phyloP scores from a whole-genome alignment of 169 alveolate species.

The Toxoplasma gondii region DNA sequence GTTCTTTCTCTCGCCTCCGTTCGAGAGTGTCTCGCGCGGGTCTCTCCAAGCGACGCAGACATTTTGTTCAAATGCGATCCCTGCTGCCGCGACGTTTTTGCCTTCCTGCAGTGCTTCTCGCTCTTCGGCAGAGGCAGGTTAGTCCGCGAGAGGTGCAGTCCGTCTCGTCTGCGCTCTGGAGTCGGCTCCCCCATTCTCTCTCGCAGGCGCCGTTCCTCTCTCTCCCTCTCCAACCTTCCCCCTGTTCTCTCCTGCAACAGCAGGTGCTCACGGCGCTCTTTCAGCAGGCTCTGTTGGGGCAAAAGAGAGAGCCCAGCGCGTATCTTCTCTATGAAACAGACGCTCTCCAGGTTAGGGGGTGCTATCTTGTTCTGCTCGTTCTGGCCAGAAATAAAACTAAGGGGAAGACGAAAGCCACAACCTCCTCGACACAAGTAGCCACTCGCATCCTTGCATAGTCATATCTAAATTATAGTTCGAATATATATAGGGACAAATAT shows the following conservation, averaged over 20 bases:
- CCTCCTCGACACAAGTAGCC: no score
- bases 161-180: background rate
- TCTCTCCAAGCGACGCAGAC: no score
- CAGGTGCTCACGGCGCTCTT: background rate
- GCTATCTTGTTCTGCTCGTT: no score
- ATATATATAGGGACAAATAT: no score
- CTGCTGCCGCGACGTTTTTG: no score
- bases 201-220: background rate
- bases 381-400: no score
- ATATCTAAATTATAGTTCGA: no score
- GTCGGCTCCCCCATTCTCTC: background rate
- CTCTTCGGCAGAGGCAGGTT: background rate
- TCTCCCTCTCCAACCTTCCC: slow-evolving; percentile 16
- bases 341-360: background rate
- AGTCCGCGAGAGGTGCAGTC: background rate
- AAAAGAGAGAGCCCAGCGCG: background rate
- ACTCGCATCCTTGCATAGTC: no score
- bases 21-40: no score
- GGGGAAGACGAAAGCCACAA: no score
- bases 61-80: no score
- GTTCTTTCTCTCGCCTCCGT: no score
- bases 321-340: slow-evolving; percentile 1
- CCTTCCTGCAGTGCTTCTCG: background rate
- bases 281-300: background rate
- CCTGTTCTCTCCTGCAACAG: slow-evolving; percentile 30